These are phyloP conservation scores for Globisporangium lucens DNA, from an alignment of 352 stramenopile genomes.

Conservation along the genomic window DNA sequence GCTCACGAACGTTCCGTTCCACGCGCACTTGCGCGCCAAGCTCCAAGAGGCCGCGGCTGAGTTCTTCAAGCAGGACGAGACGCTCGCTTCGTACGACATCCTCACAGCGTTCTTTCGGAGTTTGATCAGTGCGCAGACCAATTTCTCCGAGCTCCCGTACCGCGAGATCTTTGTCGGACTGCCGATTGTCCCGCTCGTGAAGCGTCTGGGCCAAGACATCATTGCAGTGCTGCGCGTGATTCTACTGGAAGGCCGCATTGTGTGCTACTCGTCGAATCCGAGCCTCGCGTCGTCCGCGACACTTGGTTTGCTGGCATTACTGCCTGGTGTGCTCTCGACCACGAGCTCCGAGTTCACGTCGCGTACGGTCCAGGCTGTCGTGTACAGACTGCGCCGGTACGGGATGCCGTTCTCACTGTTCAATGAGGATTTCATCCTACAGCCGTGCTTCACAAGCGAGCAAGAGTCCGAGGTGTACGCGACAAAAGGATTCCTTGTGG, in stretches of 20 bases:
- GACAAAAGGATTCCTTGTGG: slow-evolving; percentile 45
- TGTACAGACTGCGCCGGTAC: slow-evolving; percentile 38
- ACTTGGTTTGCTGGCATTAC: slow-evolving; percentile 46
- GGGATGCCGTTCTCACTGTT: slow-evolving; percentile 46
- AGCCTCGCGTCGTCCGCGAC: slow-evolving; percentile 51
- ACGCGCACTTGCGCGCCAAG: slow-evolving; percentile 33
- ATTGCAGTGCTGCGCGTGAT: slow-evolving; percentile 66
- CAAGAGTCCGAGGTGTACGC: slow-evolving; percentile 28
- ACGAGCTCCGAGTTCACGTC: slow-evolving; percentile 31
- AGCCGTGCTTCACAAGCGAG: slow-evolving; percentile 48
- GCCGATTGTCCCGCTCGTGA: slow-evolving; percentile 45
- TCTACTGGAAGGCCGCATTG: slow-evolving; percentile 68
- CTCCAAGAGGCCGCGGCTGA: slow-evolving; percentile 27
- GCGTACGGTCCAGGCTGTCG: slow-evolving; percentile 36
- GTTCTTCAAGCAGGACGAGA: slow-evolving; percentile 32
- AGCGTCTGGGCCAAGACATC: slow-evolving; percentile 51
- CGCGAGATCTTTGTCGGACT: slow-evolving; percentile 34
- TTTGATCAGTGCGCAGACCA: slow-evolving; percentile 17
- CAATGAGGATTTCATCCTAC: slow-evolving; percentile 34
- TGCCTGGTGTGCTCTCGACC: slow-evolving; percentile 42
- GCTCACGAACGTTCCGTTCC: slow-evolving; percentile 43
- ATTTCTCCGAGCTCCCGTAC: slow-evolving; percentile 44
- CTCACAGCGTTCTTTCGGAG: slow-evolving; percentile 32
- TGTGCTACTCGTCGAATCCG: slow-evolving; percentile 67
- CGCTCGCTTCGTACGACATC: slow-evolving; percentile 18